These are phyloP conservation scores for Zygosaccharomyces bisporus DNA, from an alignment of 805 yeast species.

Conservation along the genomic window DNA sequence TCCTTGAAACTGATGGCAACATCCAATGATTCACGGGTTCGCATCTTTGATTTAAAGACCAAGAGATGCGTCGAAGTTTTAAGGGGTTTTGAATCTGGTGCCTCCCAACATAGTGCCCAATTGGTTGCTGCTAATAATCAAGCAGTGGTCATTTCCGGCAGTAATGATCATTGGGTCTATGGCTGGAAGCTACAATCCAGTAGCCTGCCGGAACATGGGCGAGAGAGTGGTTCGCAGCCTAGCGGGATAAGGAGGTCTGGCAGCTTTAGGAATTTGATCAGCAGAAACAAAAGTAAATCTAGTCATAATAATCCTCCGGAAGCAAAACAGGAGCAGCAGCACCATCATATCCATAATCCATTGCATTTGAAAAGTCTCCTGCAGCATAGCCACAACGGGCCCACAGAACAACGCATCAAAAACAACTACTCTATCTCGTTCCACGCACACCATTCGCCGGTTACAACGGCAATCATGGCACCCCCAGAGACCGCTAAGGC, in stretches of 20 bases:
- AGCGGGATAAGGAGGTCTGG: conserved; percentile 3
- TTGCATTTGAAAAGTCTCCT: conserved; percentile 32
- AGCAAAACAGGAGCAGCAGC: conserved; percentile 13
- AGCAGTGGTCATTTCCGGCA: conserved; percentile 58
- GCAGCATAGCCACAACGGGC: conserved; percentile 18
- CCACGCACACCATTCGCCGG: conserved; percentile 70
- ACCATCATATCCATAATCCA: conserved; percentile 10
- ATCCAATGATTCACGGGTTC: conserved; percentile 75
- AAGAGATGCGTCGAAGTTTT: conserved; percentile 59
- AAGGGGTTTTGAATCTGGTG: conserved; percentile 68
- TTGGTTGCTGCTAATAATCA: conserved; percentile 12
- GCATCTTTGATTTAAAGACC: conserved; percentile 57
- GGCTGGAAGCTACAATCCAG: conserved; percentile 58
- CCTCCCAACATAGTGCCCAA: conserved; percentile 66
- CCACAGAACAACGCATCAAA: conserved; percentile 33
- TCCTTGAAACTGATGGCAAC: conserved; percentile 54
- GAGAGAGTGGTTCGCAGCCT: background rate
- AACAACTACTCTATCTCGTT: conserved; percentile 63
- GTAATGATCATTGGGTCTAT: conserved; percentile 86
- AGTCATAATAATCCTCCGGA: background rate
- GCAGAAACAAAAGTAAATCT: background rate
- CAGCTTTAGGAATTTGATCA: conserved; percentile 1
- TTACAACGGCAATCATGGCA: conserved; percentile 75
- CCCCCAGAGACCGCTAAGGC: conserved; percentile 64
- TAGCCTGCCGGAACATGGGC: background rate